Evolutionary conservation across 2,329 filamentous ascomycete genomes (phyloP).

Genomic region (Alternaria conjuncta): DNA sequence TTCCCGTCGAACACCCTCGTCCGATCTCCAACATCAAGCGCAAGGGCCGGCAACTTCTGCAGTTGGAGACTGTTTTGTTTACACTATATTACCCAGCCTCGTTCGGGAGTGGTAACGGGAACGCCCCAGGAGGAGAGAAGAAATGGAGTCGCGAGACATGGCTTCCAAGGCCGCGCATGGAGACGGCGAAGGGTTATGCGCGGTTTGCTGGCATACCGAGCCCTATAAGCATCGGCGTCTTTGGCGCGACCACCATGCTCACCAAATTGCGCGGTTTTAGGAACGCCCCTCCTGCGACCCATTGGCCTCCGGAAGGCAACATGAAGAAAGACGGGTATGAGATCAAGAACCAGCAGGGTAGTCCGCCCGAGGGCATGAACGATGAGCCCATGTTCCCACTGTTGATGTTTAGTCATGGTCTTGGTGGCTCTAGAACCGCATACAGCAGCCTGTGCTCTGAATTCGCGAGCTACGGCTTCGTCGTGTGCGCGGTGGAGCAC

Average conservation of each 20-base stretch:
- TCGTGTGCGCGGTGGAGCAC: constrained; percentile 70
- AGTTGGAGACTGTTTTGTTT: constrained; percentile 67
- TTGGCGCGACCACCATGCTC: constrained; percentile 65
- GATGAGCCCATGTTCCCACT: constrained; percentile 63
- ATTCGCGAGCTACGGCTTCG: constrained; percentile 69
- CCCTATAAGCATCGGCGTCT: constrained; percentile 57
- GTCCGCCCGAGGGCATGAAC: constrained; percentile 42
- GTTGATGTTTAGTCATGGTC: constrained; percentile 70
- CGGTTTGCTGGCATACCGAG: constrained; percentile 63
- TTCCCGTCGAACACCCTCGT: constrained; percentile 56
- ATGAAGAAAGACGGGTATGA: constrained; percentile 47
- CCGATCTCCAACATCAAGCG: constrained; percentile 60
- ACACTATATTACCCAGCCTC: constrained; percentile 70
- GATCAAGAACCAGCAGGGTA: constrained; percentile 52
- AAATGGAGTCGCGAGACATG: constrained; percentile 64
- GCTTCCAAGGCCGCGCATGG: constrained; percentile 64
- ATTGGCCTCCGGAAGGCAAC: constrained; percentile 58
- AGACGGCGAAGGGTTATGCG: constrained; percentile 67
- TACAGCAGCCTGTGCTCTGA: constrained; percentile 70
- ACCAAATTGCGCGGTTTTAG: constrained; percentile 70
- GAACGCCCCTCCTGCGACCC: constrained; percentile 64
- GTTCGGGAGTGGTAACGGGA: constrained; percentile 49
- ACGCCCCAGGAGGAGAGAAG: constrained; percentile 49
- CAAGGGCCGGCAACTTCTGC: constrained; percentile 55
- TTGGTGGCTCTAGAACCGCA: constrained; percentile 68